phyloP scores from a whole-genome alignment of 176 grass and related monocot genomes.

The Cenchrus fungigraminus region DNA sequence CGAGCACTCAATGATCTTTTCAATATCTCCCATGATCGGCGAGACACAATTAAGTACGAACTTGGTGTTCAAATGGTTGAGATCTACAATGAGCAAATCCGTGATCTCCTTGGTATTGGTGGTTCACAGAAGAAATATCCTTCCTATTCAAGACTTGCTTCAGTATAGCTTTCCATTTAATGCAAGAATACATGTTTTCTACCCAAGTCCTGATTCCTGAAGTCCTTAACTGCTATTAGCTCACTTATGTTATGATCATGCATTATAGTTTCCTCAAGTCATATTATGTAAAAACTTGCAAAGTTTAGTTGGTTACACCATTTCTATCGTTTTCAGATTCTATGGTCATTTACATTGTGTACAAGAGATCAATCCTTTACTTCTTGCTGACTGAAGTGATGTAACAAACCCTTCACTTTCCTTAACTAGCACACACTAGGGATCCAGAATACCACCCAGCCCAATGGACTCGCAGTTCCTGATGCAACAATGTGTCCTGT shows the following conservation, averaged over 20 bases:
- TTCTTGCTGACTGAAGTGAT: slow-evolving; percentile 19
- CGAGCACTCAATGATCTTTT: slow-evolving; percentile 90
- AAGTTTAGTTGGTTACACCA: slow-evolving; percentile 1
- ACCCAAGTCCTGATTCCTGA: neutral
- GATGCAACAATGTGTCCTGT: slow-evolving; percentile 81
- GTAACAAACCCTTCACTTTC: slow-evolving; percentile 28
- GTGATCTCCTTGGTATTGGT: slow-evolving; percentile 73
- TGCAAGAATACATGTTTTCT: slow-evolving; percentile 21
- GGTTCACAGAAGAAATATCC: slow-evolving; percentile 94
- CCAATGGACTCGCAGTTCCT: slow-evolving; percentile 81
- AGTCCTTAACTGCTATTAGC: neutral
- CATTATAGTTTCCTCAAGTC: slow-evolving; percentile 8
- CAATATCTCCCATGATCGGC: slow-evolving; percentile 64
- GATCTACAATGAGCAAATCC: slow-evolving; percentile 96
- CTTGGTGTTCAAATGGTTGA: slow-evolving; percentile 94
- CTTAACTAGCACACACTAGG: slow-evolving; percentile 79
- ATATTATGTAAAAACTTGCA: slow-evolving; percentile 19
- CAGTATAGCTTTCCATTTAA: slow-evolving; percentile 18
- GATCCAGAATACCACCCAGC: slow-evolving; percentile 74
- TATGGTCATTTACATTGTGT: slow-evolving; percentile 23
- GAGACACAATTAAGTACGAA: slow-evolving; percentile 70
- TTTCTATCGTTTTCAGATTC: slow-evolving; percentile 3
- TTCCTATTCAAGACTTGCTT: slow-evolving; percentile 37
- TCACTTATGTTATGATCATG: neutral
- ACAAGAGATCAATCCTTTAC: slow-evolving; percentile 22